Percentiles rank a stretch among this genome's conserved stretches.
phyloP scores from a whole-genome alignment of 2,329 filamentous ascomycete species.

The Aureobasidium lini region DNA sequence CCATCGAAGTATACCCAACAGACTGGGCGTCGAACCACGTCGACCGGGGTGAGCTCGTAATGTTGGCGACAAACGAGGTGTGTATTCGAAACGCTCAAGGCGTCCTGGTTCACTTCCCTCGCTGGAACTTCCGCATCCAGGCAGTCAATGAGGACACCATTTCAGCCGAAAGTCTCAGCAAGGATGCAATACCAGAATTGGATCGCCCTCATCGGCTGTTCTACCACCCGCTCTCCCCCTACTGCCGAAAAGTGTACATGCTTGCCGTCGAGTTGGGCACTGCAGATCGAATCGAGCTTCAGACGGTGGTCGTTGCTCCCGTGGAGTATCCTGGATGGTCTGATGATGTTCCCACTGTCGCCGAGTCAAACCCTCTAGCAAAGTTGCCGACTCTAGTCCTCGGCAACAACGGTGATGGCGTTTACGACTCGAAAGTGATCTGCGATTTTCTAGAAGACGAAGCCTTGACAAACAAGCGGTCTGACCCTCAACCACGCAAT shows the following conservation, averaged over 20 bases:
- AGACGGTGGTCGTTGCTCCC: conserved; percentile 1
- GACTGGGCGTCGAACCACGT: conserved; percentile 53
- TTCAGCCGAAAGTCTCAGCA: background rate
- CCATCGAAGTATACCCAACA: conserved; percentile 53
- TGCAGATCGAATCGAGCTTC: background rate
- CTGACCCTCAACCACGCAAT: background rate
- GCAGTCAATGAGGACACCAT: background rate
- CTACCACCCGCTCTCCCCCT: background rate
- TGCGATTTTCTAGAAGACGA: conserved; percentile 9
- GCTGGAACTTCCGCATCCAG: conserved; percentile 49
- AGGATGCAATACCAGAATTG: background rate
- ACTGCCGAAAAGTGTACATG: conserved; percentile 4
- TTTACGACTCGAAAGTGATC: conserved; percentile 6
- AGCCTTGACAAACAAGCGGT: conserved; percentile 3
- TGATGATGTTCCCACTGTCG: background rate
- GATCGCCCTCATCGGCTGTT: background rate
- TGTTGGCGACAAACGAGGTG: conserved; percentile 47
- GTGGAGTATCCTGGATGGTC: conserved; percentile 9
- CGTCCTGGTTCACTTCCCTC: conserved; percentile 54
- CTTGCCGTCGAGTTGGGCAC: background rate
- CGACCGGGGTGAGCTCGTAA: conserved; percentile 51
- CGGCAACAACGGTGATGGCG: conserved; percentile 1
- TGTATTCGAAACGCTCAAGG: conserved; percentile 41
- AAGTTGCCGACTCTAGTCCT: conserved; percentile 2
- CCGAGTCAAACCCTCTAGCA: conserved; percentile 2